phyloP scores from a whole-genome alignment of 805 yeast genomes.

The Metschnikowia amazonensis region DNA sequence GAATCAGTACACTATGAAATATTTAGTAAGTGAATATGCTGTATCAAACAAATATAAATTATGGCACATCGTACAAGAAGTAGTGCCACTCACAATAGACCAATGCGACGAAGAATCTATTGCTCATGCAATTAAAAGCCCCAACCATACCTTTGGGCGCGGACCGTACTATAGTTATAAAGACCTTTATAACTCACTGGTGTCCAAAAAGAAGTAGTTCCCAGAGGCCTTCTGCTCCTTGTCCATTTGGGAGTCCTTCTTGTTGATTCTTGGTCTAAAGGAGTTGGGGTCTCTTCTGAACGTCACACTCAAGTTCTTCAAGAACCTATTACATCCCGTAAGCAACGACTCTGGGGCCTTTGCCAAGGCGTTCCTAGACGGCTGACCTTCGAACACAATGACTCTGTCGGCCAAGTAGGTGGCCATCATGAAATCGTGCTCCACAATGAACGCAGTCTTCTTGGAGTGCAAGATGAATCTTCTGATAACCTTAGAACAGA shows the following conservation, averaged over 20 bases:
- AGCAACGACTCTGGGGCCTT: conserved; percentile 87
- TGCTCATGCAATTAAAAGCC: conserved; percentile 19
- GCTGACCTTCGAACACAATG: conserved; percentile 95
- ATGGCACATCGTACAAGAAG: conserved; percentile 18
- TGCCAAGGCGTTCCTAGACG: conserved; percentile 82
- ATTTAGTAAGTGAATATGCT: too few relatives aligned
- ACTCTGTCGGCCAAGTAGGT: conserved; percentile 98
- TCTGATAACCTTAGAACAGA: conserved; percentile 97
- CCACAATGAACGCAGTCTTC: conserved; percentile 98
- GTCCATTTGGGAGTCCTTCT: conserved; percentile 97
- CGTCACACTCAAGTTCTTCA: conserved; percentile 95
- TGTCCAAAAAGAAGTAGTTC: conserved; percentile 94
- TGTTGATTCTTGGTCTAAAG: conserved; percentile 97
- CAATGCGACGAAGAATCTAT: conserved; percentile 11
- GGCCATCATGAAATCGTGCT: conserved; percentile 99
- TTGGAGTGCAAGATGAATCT: conserved; percentile 93
- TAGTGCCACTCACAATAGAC: conserved; percentile 16
- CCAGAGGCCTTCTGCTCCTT: conserved; percentile 92
- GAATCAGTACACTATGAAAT: too few relatives aligned
- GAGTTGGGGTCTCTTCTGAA: conserved; percentile 99
- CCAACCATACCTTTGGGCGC: conserved; percentile 7
- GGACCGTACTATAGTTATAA: conserved; percentile 9
- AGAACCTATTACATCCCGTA: conserved; percentile 95
- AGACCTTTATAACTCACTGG: conserved; percentile 34
- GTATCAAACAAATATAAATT: conserved; percentile 13